These are phyloP conservation scores for Suhomyces bribrorum DNA, from an alignment of 1,139 yeast genomes.

Conservation along the genomic window DNA sequence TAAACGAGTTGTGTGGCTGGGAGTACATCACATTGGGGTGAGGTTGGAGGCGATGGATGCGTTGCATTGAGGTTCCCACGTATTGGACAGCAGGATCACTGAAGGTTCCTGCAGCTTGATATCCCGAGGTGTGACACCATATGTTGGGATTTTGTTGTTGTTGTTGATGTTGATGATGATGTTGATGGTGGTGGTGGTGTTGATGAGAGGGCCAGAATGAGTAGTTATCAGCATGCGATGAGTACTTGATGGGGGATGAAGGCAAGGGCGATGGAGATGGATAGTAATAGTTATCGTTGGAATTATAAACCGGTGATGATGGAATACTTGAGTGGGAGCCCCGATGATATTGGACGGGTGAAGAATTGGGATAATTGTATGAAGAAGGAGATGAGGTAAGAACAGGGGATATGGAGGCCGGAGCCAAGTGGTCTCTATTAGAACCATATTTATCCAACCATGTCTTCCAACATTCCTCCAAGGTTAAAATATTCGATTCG, in stretches of 20 bases:
- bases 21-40: conserved; percentile 11
- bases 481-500: conserved; percentile 41
- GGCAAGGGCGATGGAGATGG: conserved; percentile 17
- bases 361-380: conserved; percentile 22
- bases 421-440: conserved; percentile 3
- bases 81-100: conserved; percentile 17
- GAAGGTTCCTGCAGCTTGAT: conserved; percentile 6
- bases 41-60: conserved; percentile 7
- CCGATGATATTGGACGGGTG: conserved; percentile 19
- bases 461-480: conserved; percentile 51
- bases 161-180: conserved; percentile 6
- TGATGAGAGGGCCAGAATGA: conserved; percentile 10
- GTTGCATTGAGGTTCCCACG: conserved; percentile 13
- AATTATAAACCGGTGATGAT: conserved; percentile 27
- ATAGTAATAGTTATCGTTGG: conserved; percentile 15
- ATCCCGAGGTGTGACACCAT: conserved; percentile 14
- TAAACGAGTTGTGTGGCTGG: conserved; percentile 23
- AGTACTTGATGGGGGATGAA: conserved; percentile 16
- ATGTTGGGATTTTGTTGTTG: conserved; percentile 11
- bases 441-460: conserved; percentile 42
- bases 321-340: conserved; percentile 21
- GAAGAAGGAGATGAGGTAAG: conserved; percentile 14
- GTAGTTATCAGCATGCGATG: conserved; percentile 5
- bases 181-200: background rate
- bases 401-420: conserved; percentile 13